Evolutionary conservation across 371 early-diverging fungal genomes (phyloP), one percentile per base, ranked within the genome.

Genomic region (Apophysomyces trapeziformis): DNA sequence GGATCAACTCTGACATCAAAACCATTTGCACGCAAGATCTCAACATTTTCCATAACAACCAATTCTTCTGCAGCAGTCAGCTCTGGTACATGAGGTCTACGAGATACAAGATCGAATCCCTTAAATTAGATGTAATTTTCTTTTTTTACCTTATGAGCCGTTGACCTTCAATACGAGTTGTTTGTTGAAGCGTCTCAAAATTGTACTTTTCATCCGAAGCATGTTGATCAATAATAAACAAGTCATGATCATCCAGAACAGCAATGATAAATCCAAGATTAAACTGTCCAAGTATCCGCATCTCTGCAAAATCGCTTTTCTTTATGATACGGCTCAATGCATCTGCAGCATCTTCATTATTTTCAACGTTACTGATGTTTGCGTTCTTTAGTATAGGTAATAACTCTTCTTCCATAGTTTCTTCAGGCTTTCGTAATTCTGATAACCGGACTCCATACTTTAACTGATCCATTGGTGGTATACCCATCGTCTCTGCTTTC

Each of bases 141-240:
- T 14, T 54, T 9, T 21, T 58, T 61, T 67, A 68, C 75, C 54
- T 46, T 50, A 74, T 61, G n/a, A 79, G 50, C 0, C 70, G 81
- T 66, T 99, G 99, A 0, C 90, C 82, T 14, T 87, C 67, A 26
- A 91, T 87, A 1, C 71, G 70, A 0, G 90, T 88, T 5, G 82
- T 83, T 44, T 70, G 73, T 68, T 90, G 90, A 4, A 93, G 70
- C 0, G 81, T 84, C 76, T 99, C 99, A 85, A 92, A 99, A 70
- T 96, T 96, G 75, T 86, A 95, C 76, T 98, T 99, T 81, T 99
- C 99, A 76, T 99, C 99, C 8, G 96, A 90, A 5, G 99, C 99
- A 75, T 99, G 99, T 69, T 99, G 99, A 80, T 99, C 99, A 54
- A 99, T 87, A 57, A 98, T 93, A 73, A 95, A 96, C 2, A 99